Base-by-base conservation (phyloP, 805 yeast genomes). In the Candida adriatica region DNA sequence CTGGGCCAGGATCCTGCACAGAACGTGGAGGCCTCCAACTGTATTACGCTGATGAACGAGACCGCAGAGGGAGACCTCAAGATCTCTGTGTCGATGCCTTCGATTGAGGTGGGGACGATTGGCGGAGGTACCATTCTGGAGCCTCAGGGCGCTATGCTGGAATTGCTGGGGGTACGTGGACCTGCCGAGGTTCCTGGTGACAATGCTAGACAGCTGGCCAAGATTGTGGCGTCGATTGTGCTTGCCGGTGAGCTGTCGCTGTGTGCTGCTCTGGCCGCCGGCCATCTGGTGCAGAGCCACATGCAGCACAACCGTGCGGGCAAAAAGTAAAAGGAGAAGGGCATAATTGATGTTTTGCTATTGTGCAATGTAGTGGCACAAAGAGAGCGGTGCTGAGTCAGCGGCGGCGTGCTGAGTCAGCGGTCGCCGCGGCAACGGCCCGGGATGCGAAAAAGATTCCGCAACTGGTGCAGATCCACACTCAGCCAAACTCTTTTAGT, bases 1-100 rank as follows among this genome's bases (percentile, higher is more conserved):
- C 75, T 95, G 37, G 99, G 99, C 36, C 99, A 92, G 66, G 99
- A 92, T 61, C 98, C 99, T n/a, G 98, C 98, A 2, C 98, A 92
- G 64, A 92, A 92, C 53, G 96, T 92, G 32, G 99, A 90, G 64
- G 79, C 94, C 39, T 86, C 96, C 19, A 90, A 88, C 62, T 92
- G 99, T 79, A 90, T 92, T 38, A 92, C 99, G 1, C 68, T 92
- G 45, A 88, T 92, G 94, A 78, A 79, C 50, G 86, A 83, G 55
- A 68, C 68, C 30, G 66, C 61, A 9, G 67, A 70, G 24, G 98
- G 96, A 10, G 84, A 85, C 51, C 70, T 92, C 53, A 80, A 75
- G 46, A 81, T 92, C 24, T 84, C 96, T 2, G 98, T 92, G n/a
- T 85, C 97, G 4, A 92, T 92, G 99, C 99, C 99, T 18, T 85